phyloP scores from a whole-genome alignment of 768 basidiomycete species.

The Termitomyces sp. region DNA sequence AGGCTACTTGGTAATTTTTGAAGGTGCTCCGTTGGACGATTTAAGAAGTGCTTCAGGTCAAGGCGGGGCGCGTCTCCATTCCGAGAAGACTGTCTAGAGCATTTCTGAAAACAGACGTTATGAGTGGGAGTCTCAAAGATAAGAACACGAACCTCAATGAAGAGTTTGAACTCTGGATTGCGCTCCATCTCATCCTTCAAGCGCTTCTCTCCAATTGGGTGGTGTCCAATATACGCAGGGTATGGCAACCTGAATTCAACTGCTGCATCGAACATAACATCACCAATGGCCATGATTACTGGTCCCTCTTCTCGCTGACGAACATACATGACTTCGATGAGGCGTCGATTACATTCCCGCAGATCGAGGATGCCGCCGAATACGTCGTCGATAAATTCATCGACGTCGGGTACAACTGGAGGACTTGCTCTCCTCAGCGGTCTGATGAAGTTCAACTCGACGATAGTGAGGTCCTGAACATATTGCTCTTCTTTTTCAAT shows the following conservation, averaged over 20 bases:
- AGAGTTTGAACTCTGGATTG: conserved; percentile 77
- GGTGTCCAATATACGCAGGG: conserved; percentile 77
- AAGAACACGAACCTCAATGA: conserved; percentile 65
- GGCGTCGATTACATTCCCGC: conserved; percentile 72
- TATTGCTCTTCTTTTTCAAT: conserved; percentile 89
- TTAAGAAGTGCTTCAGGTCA: conserved; percentile 76
- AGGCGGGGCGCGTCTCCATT: conserved; percentile 34
- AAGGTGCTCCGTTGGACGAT: conserved; percentile 74
- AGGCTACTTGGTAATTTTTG: conserved; percentile 82
- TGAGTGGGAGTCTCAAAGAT: neutral
- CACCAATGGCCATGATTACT: conserved; percentile 81
- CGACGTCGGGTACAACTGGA: conserved; percentile 47
- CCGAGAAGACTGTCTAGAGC: conserved; percentile 31
- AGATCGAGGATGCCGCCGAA: conserved; percentile 87
- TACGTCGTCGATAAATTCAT: conserved; percentile 84
- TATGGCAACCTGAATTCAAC: conserved; percentile 85
- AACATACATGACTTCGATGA: conserved; percentile 84
- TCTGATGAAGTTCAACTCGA: conserved; percentile 61
- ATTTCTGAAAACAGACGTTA: conserved; percentile 26
- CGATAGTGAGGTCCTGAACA: conserved; percentile 76
- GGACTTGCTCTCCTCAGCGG: conserved; percentile 42
- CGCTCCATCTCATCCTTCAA: conserved; percentile 81
- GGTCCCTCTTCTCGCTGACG: conserved; percentile 83
- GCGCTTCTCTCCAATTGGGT: conserved; percentile 80
- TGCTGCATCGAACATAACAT: conserved; percentile 83